A percentile compares a stretch with the other conserved stretches of the same genome.
phyloP scores from a whole-genome alignment of 176 grass and related monocot genomes.

The Carex scoparia region DNA sequence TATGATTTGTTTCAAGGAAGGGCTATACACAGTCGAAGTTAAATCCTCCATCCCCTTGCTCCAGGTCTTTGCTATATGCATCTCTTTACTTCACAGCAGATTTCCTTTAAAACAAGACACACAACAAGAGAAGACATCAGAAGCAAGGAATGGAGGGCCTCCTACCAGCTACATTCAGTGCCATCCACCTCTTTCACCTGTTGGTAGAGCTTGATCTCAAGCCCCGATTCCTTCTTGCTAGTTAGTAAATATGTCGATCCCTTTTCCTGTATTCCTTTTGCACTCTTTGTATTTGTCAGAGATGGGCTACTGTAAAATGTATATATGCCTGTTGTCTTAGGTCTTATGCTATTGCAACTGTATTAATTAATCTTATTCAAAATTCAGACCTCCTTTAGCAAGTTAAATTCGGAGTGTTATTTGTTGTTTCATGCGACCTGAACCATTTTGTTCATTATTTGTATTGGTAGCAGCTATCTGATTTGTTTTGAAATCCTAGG shows the following conservation, averaged over 20 bases:
- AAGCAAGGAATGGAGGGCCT: constrained; percentile 36
- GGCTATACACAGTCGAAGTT: constrained; percentile 66
- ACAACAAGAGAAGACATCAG: constrained; percentile 31
- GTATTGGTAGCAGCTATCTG: no score
- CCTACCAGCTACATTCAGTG: constrained; percentile 55
- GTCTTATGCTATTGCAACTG: neutral
- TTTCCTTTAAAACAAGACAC: constrained; percentile 26
- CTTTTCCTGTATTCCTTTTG: constrained; percentile 24
- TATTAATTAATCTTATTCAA: neutral
- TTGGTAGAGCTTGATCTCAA: constrained; percentile 66
- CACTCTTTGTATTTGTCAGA: constrained; percentile 18
- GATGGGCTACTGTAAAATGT: constrained; percentile 17
- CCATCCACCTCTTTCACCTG: constrained; percentile 68
- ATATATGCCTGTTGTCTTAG: constrained; percentile 15
- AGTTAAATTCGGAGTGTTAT: no score
- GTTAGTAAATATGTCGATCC: constrained; percentile 9
- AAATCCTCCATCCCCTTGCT: constrained; percentile 55
- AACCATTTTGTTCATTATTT: no score
- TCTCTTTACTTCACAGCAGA: constrained; percentile 64
- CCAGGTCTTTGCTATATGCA: constrained; percentile 82
- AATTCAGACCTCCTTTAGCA: no score
- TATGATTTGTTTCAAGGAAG: constrained; percentile 81
- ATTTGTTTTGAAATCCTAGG: no score
- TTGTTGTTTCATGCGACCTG: no score
- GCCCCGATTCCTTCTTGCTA: constrained; percentile 22